These are phyloP conservation scores for Stropharia rugosoannulata DNA, from an alignment of 768 basidiomycete genomes.

Conservation along the genomic window DNA sequence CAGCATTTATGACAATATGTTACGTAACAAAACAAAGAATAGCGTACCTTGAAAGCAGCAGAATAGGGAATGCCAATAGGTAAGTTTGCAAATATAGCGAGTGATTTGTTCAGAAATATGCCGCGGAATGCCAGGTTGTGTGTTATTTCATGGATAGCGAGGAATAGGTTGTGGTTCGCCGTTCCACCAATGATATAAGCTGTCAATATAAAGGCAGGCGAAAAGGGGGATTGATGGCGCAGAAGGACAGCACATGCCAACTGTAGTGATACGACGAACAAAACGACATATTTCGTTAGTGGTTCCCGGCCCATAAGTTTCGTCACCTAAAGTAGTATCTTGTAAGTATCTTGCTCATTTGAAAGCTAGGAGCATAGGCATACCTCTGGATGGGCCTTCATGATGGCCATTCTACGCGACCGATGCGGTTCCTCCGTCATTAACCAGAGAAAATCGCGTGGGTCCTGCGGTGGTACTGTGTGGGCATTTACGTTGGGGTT, in stretches of 20 bases:
- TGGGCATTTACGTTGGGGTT: conserved; percentile 34
- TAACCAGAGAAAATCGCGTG: conserved; percentile 90
- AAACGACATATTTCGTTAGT: conserved; percentile 87
- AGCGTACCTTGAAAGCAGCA: conserved; percentile 84
- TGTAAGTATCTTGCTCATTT: background rate
- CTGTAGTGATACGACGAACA: conserved; percentile 79
- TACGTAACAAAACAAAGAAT: background rate
- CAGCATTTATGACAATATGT: background rate
- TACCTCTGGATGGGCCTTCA: conserved; percentile 94
- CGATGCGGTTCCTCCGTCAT: conserved; percentile 99
- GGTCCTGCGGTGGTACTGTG: conserved; percentile 65
- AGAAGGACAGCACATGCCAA: conserved; percentile 61
- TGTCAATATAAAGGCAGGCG: conserved; percentile 66
- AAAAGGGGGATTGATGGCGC: conserved; percentile 66
- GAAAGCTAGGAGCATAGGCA: conserved; percentile 16
- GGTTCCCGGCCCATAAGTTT: conserved; percentile 97
- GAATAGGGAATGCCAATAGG: conserved; percentile 96
- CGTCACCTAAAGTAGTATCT: conserved; percentile 62
- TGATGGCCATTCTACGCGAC: conserved; percentile 79
- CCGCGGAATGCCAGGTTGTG: conserved; percentile 94
- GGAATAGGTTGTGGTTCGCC: conserved; percentile 95
- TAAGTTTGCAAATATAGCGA: conserved; percentile 90
- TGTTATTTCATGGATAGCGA: conserved; percentile 98
- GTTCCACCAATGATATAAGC: conserved; percentile 93
- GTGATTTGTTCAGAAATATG: conserved; percentile 77